Evolutionary conservation across 257 asterid species (phyloP).

Genomic region (Agastache rugosa): DNA sequence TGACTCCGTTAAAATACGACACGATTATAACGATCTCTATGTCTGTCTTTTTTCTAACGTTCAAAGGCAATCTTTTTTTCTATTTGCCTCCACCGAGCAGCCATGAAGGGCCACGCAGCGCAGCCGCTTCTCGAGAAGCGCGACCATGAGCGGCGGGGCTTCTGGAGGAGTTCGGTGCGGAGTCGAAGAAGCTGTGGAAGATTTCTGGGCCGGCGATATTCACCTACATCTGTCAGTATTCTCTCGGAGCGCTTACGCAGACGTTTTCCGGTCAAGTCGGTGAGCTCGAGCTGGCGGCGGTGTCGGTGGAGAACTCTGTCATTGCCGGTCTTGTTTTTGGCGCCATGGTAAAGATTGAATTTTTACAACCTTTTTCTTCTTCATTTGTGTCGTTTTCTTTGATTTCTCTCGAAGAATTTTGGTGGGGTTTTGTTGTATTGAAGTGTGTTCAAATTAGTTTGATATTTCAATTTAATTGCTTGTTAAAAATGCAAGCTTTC

Average conservation of each 20-base stretch:
- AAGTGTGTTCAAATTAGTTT: too few species aligned
- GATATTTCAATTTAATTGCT: neutral
- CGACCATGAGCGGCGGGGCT: conserved; percentile 19
- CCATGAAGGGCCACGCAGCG: conserved; percentile 39
- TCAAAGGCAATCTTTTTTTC: neutral
- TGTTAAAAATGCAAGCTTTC: neutral
- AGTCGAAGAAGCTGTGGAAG: conserved; percentile 70
- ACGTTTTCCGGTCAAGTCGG: conserved; percentile 68
- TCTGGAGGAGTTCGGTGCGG: conserved; percentile 45
- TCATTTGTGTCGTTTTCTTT: neutral
- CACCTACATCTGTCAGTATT: conserved; percentile 70
- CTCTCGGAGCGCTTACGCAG: conserved; percentile 75
- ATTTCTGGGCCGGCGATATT: conserved; percentile 79
- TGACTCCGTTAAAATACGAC: too few species aligned
- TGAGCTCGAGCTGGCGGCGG: conserved; percentile 80
- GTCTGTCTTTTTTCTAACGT: too few species aligned
- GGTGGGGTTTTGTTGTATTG: too few species aligned
- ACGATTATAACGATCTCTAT: too few species aligned
- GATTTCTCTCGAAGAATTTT: too few species aligned
- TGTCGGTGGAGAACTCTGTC: conserved; percentile 79
- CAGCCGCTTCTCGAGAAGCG: conserved; percentile 46
- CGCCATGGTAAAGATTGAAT: conserved; percentile 56
- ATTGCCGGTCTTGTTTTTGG: conserved; percentile 83
- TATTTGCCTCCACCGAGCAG: neutral
- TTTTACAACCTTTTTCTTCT: neutral